Evolutionary conservation across 345 rosid genomes (phyloP), one percentile per base, ranked within the genome.

Genomic region (Eucalyptus sp.): DNA sequence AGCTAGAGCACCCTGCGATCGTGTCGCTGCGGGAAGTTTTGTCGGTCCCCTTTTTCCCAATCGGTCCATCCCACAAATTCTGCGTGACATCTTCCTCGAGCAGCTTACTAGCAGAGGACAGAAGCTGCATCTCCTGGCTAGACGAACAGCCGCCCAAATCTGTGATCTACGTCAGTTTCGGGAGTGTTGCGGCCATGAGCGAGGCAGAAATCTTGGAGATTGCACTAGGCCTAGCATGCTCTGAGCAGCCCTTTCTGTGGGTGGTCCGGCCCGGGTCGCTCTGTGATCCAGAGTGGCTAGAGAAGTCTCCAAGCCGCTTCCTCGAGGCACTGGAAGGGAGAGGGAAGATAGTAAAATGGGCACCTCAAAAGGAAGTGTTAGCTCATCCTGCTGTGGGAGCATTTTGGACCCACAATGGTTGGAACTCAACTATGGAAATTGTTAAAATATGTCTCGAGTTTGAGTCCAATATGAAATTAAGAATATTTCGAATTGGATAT

Each of bases 401-500:
- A 9, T 95, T 97, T 86, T 92, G 96, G 94, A 96, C 96, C 1
- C 98, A 95, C 80, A 76, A 90, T 58, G 98, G 96, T 7, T 96
- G 96, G 98, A 97, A 97, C 89, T 96, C 97, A 4, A 92, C 95
- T 5, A 14, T 94, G 91, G 98, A 97, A n/a, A n/a, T n/a, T n/a
- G n/a, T n/a, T n/a, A n/a, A n/a, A n/a, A n/a, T n/a, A n/a, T n/a
- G n/a, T n/a, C n/a, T n/a, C n/a, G n/a, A n/a, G n/a, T n/a, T n/a
- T n/a, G n/a, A n/a, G n/a, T n/a, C n/a, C n/a, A n/a, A n/a, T n/a
- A n/a, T n/a, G n/a, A n/a, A n/a, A n/a, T n/a, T n/a, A n/a, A n/a
- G n/a, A n/a, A n/a, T n/a, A n/a, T n/a, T n/a, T n/a, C n/a, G n/a
- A n/a, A n/a, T n/a, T n/a, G n/a, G n/a, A n/a, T n/a, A n/a, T n/a